Evolutionary conservation across 2,329 filamentous ascomycete genomes (phyloP), one percentile per base, ranked within the genome.

Genomic region (Fonsecaea erecta): DNA sequence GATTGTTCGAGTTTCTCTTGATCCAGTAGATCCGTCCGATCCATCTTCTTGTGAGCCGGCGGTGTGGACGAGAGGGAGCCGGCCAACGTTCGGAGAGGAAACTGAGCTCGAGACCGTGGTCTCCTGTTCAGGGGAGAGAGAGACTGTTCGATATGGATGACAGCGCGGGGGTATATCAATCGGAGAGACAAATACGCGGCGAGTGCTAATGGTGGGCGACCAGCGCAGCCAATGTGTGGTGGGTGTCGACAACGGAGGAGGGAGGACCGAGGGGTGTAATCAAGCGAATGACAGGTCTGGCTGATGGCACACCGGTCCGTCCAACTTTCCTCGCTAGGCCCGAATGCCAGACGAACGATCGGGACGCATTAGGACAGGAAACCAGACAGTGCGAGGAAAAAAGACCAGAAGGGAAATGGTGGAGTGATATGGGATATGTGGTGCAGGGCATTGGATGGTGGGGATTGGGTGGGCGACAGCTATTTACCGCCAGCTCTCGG

Each of bases 271-370:
- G 24, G 28, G 43, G 12, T 26, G 7, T 35, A 52, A 26, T 6
- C 34, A 69, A 69, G 62, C 64, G 64, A 69, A 64, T 69, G 67
- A 65, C 62, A 62, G 59, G 52, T 66, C 37, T 55, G 35, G 61
- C 28, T 62, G 61, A 56, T 37, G 26, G 67, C 67, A 69, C 64
- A 66, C 67, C 57, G 43, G 32, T 46, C 24, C 9, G 16, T 34
- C 21, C 43, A 51, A 8, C n/a, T 60, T 65, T 21, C 43, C 48
- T 67, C 59, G 67, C 64, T 69, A 69, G 63, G 52, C 56, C 54
- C 61, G 63, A 63, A 37, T 64, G 54, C 43, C 57, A 64, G 57
- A 62, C 30, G 34, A 56, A 55, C 18, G 56, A 24, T 48, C 24
- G 14, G 55, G 34, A 30, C 6, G 37, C 57, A 60, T 52, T 53